Base-by-base conservation (phyloP, 495 filamentous ascomycete genomes). In the Hypoxylon intermedium region DNA sequence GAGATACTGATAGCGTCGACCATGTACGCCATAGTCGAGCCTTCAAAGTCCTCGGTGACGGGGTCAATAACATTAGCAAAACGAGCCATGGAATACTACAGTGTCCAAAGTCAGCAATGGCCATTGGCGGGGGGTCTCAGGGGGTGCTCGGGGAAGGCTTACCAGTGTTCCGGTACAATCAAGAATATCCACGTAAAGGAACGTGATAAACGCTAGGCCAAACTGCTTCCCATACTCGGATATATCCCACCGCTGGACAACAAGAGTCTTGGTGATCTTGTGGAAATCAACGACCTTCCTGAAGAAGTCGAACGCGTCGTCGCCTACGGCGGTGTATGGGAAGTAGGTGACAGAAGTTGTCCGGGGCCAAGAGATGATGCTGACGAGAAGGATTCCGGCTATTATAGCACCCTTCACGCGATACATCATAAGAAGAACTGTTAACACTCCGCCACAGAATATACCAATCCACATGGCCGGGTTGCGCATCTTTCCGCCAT, bases 101-200 rank as follows among this genome's bases (percentile, higher is more conserved):
- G 16, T 1, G 4, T 13, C 26, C 18, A 19, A 12, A 5, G 55
- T 69, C 33, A 69, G 63, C n/a, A 43, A 6, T 13, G 5, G 15
- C 5, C 16, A n/a, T 24, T 3, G 15, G 4, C 2, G 16, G 5
- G 6, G 16, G 36, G 7, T 34, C 31, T 34, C 2, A 34, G 5
- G 3, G 6, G 31, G 12, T 34, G 16, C 7, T 7, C 18, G 23
- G 30, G 11, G 1, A 21, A 21, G 7, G 13, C 63, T 45, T 34
- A 69, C 67, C 52, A 91, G 74, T 0, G 89, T 92, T 44, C 88
- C 89, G 0, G 89, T 92, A 47, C 80, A 83, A 67, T 92, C 89
- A 9, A 92, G 77, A 53, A 93, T 92, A 71, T 93, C 90, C 55
- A 93, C 89, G 65, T 93, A 93, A 46, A 92, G 79, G 75, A 93